A percentile compares a stretch with the other conserved stretches of the same genome.
phyloP scores from a whole-genome alignment of 2,329 filamentous ascomycete species.

The Metarhizium guizhouense region DNA sequence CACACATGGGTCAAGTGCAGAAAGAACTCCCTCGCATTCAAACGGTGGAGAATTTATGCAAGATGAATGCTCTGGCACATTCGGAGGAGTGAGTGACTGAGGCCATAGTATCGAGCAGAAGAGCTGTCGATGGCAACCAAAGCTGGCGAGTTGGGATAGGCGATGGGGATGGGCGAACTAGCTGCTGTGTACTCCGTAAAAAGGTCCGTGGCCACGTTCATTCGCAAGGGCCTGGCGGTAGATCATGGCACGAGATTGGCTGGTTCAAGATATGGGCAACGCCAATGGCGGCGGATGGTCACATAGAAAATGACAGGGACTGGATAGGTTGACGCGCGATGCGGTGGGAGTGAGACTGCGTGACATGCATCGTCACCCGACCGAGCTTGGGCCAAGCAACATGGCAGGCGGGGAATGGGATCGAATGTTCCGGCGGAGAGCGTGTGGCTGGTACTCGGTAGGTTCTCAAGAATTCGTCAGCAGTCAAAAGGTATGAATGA shows the following conservation, averaged over 20 bases:
- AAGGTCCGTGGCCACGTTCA: conserved; percentile 10
- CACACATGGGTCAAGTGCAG: conserved; percentile 10
- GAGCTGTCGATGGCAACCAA: neutral
- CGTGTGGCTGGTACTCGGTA: no score
- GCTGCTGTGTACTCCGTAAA: conserved; percentile 1
- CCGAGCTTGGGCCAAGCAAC: neutral
- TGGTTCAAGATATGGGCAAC: conserved; percentile 20
- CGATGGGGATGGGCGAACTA: neutral
- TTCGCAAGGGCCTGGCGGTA: conserved; percentile 30
- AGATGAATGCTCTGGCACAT: neutral
- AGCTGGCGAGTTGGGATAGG: neutral
- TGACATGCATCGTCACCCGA: neutral
- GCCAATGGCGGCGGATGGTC: conserved; percentile 15
- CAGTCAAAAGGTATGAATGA: no score
- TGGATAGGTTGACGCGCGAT: conserved; percentile 10
- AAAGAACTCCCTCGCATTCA: conserved; percentile 8
- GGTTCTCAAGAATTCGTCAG: no score
- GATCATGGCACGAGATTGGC: conserved; percentile 46
- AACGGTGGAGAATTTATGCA: neutral
- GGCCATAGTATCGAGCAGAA: neutral
- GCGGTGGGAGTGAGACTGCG: neutral
- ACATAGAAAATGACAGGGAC: conserved; percentile 15
- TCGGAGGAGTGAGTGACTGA: neutral
- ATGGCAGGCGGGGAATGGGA: neutral
- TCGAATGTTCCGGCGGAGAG: neutral